These are phyloP conservation scores for Chondrus crispus DNA, from an alignment of 23 red algal genomes.

Conservation along the genomic window DNA sequence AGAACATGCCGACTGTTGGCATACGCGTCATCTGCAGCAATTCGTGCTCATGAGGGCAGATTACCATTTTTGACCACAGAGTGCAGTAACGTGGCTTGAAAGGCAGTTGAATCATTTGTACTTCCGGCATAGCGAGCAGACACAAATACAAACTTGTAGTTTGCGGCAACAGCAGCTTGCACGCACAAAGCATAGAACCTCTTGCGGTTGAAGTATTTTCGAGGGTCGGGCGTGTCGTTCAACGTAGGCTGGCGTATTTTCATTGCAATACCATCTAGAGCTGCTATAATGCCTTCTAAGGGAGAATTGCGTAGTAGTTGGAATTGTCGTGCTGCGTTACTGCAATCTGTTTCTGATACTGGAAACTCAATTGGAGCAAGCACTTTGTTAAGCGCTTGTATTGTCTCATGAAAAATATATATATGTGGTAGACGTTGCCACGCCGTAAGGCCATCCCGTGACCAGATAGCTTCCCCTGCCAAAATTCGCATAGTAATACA, in stretches of 20 bases:
- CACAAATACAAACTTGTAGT: slow-evolving; percentile 19
- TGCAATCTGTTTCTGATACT: background rate
- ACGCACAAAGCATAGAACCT: background rate
- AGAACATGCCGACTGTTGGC: background rate
- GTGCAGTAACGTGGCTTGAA: background rate
- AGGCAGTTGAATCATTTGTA: background rate
- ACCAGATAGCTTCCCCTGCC: background rate
- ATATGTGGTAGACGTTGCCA: background rate
- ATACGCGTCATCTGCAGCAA: slow-evolving; percentile 19
- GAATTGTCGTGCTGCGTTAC: background rate
- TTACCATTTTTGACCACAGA: background rate
- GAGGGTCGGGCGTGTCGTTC: background rate
- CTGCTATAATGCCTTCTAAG: background rate
- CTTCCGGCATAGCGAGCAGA: background rate
- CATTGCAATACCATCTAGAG: background rate
- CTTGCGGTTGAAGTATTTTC: background rate
- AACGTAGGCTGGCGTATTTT: background rate
- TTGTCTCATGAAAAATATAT: background rate
- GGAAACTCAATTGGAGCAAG: background rate
- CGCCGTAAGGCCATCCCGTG: background rate
- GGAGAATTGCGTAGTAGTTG: background rate
- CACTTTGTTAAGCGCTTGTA: background rate
- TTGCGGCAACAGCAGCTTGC: background rate
- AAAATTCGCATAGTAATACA: background rate
- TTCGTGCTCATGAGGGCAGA: background rate